phyloP scores from a whole-genome alignment of 768 basidiomycete genomes.

The Mycena epipterygia region DNA sequence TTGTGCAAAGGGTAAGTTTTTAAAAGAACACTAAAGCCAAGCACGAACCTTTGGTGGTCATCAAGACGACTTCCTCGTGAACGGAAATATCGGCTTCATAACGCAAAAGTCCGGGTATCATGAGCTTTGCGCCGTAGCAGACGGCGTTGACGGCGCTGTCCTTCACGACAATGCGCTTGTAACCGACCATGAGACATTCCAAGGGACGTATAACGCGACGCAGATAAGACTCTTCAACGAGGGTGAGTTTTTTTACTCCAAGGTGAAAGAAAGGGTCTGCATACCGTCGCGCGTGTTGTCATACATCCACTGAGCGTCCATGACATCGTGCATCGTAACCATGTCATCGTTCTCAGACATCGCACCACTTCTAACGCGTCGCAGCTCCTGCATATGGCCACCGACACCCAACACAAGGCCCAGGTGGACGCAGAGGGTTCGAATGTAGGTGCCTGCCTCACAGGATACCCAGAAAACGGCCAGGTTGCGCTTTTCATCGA shows the following conservation, averaged over 20 bases:
- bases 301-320: constrained; percentile 99
- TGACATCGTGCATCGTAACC: constrained; percentile 99
- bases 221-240: constrained; percentile 89
- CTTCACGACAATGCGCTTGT: constrained; percentile 99
- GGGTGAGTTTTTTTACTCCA: constrained; percentile 5
- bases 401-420: constrained; percentile 96
- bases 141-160: constrained; percentile 99
- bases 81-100: constrained; percentile 96
- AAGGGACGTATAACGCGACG: constrained; percentile 95
- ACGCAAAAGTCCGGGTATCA: constrained; percentile 98
- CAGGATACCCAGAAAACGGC: constrained; percentile 99
- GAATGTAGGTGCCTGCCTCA: constrained; percentile 96
- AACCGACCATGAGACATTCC: constrained; percentile 93
- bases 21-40: constrained; percentile 10
- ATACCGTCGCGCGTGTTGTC: constrained; percentile 97
- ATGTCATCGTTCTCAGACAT: constrained; percentile 98
- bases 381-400: constrained; percentile 99
- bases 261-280: constrained; percentile 36
- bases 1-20: constrained; percentile 10
- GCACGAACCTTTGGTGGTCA: constrained; percentile 93
- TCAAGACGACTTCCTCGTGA: constrained; percentile 96
- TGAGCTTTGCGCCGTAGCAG: constrained; percentile 99
- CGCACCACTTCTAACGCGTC: constrained; percentile 94
- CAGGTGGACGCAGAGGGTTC: constrained; percentile 97
- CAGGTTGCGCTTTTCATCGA: constrained; percentile 96